Conservation (phyloP, 345 rosid genomes). For the Dipteronia sinensis region DNA sequence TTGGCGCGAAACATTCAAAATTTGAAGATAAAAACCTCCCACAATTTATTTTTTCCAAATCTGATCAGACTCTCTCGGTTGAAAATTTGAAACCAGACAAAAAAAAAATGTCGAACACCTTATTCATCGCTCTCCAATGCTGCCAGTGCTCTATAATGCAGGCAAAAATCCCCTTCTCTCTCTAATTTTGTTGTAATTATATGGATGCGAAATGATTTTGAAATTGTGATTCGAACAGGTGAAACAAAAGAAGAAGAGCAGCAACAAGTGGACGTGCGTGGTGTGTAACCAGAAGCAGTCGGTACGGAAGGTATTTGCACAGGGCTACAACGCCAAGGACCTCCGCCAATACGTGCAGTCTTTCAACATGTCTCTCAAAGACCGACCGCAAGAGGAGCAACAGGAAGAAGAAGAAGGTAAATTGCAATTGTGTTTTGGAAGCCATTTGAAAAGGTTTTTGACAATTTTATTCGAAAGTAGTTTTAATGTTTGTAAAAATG, state of each 20-base stretch:
- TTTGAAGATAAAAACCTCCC: background rate
- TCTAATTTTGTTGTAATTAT: background rate
- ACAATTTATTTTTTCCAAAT: background rate
- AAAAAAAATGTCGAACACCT: slow-evolving; percentile 31
- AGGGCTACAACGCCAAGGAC: slow-evolving; percentile 68
- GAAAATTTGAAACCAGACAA: background rate
- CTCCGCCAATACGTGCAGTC: slow-evolving; percentile 74
- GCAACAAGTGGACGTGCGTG: slow-evolving; percentile 83
- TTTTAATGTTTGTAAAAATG: too few species aligned
- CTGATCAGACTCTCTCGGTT: background rate
- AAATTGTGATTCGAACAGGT: slow-evolving; percentile 43
- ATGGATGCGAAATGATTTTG: background rate
- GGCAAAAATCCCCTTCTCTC: slow-evolving; percentile 30
- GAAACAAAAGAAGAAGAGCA: slow-evolving; percentile 81
- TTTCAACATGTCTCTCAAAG: slow-evolving; percentile 71
- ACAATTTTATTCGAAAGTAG: too few species aligned
- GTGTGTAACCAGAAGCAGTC: slow-evolving; percentile 88
- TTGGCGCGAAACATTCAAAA: slow-evolving; percentile 10
- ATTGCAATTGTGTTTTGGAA: too few species aligned
- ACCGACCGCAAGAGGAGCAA: background rate
- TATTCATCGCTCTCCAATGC: slow-evolving; percentile 78
- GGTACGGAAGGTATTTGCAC: slow-evolving; percentile 61
- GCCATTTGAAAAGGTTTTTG: too few species aligned
- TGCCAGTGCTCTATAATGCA: slow-evolving; percentile 91
- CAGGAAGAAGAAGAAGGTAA: background rate